Conservation (phyloP, 371 early-diverging fungal species). For the Entomophthora muscae region DNA sequence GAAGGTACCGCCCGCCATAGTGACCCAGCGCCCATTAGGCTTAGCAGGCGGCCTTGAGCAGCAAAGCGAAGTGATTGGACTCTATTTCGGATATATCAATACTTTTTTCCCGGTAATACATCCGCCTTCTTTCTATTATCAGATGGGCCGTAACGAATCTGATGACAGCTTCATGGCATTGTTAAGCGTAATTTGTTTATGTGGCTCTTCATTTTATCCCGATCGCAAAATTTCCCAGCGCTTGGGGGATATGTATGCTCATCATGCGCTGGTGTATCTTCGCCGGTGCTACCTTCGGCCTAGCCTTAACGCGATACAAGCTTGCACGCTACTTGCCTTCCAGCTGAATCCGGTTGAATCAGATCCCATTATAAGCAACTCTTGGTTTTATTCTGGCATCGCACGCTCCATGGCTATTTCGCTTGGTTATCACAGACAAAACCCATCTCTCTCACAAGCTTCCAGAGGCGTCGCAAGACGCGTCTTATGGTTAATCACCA, state of each 20-base stretch:
- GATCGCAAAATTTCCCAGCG: neutral
- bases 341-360: neutral
- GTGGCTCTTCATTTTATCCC: slow-evolving; percentile 4
- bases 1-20: neutral
- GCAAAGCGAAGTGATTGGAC: neutral
- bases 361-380: neutral
- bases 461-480: neutral
- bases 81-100: neutral
- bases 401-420: neutral
- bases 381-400: neutral
- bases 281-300: neutral
- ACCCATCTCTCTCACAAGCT: neutral
- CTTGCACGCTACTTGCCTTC: neutral
- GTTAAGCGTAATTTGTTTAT: neutral
- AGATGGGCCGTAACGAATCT: neutral
- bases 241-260: neutral
- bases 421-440: neutral
- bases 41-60: neutral
- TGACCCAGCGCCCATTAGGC: neutral
- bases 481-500: neutral
- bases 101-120: neutral
- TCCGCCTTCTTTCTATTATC: neutral
- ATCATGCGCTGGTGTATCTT: neutral
- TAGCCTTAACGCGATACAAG: neutral
- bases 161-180: neutral